Conservation (phyloP, 2,329 filamentous ascomycete species). For the Pyricularia pennisetigena region DNA sequence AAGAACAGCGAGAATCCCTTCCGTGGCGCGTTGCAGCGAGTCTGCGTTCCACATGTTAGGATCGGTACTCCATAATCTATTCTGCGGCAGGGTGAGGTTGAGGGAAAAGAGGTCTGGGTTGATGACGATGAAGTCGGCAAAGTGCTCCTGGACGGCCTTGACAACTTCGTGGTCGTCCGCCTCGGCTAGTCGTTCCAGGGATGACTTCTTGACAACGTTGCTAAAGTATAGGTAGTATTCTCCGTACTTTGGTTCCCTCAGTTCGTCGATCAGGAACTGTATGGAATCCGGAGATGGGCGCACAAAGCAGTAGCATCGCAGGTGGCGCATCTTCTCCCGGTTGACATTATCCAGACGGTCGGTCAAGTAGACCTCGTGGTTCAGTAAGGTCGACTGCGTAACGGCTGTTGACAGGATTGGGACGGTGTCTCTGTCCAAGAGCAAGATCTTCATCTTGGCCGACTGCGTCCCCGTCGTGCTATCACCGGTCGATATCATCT, state of each 20-base stretch:
- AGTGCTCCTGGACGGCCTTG: slow-evolving; percentile 87
- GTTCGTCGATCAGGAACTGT: slow-evolving; percentile 87
- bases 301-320: slow-evolving; percentile 87
- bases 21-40: slow-evolving; percentile 73
- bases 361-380: slow-evolving; percentile 95
- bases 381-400: slow-evolving; percentile 88
- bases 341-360: slow-evolving; percentile 85
- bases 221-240: slow-evolving; percentile 98
- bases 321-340: slow-evolving; percentile 95
- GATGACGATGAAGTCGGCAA: slow-evolving; percentile 89
- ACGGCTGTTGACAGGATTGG: slow-evolving; percentile 90
- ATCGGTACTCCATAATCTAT: slow-evolving; percentile 69
- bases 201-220: slow-evolving; percentile 95
- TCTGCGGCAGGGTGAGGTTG: slow-evolving; percentile 59
- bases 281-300: slow-evolving; percentile 88
- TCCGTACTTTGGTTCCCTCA: slow-evolving; percentile 92
- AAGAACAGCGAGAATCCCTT: slow-evolving; percentile 76
- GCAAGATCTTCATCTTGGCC: slow-evolving; percentile 95
- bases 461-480: slow-evolving; percentile 51
- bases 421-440: slow-evolving; percentile 89
- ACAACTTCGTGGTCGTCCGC: slow-evolving; percentile 97
- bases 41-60: slow-evolving; percentile 82
- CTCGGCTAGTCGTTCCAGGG: slow-evolving; percentile 86
- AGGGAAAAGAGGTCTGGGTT: slow-evolving; percentile 90
- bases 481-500: slow-evolving; percentile 86